phyloP scores from a whole-genome alignment of 202 grass and related monocot genomes.

The Schoenoplectus triqueter region DNA sequence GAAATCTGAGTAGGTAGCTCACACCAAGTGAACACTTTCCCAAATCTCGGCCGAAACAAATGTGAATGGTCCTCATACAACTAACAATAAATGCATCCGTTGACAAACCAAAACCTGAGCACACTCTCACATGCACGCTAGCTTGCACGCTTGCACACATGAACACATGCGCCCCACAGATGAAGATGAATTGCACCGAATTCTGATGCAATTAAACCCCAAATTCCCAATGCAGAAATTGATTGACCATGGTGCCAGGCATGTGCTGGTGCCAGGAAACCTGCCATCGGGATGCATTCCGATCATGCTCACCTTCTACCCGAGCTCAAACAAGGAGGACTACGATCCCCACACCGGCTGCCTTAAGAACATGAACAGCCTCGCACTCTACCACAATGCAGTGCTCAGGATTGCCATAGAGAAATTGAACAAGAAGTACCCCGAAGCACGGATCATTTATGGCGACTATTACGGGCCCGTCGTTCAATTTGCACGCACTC shows the following conservation, averaged over 20 bases:
- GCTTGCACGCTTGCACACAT: background rate
- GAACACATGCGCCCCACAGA: conserved; percentile 24
- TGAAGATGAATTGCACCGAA: background rate
- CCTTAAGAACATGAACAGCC: conserved; percentile 73
- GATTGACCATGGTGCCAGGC: conserved; percentile 67
- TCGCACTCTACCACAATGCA: conserved; percentile 81
- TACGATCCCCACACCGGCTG: conserved; percentile 71
- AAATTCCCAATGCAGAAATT: conserved; percentile 42
- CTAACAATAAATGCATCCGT: conserved; percentile 34
- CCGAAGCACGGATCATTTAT: conserved; percentile 57
- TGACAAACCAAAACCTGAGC: conserved; percentile 29
- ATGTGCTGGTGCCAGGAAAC: conserved; percentile 75
- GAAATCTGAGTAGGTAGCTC: background rate
- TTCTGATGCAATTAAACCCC: conserved; percentile 2
- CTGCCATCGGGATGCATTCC: conserved; percentile 87
- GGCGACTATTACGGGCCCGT: conserved; percentile 81
- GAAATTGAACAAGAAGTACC: conserved; percentile 56
- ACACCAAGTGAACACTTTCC: conserved; percentile 24
- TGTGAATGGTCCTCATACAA: background rate
- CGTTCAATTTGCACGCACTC: conserved; percentile 76
- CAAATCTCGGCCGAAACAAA: conserved; percentile 27
- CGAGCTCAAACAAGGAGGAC: conserved; percentile 45
- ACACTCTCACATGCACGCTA: conserved; percentile 8
- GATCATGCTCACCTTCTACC: conserved; percentile 73
- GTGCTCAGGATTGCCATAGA: conserved; percentile 64